Conservation (phyloP, 495 filamentous ascomycete genomes). For the Penicillium lagena region DNA sequence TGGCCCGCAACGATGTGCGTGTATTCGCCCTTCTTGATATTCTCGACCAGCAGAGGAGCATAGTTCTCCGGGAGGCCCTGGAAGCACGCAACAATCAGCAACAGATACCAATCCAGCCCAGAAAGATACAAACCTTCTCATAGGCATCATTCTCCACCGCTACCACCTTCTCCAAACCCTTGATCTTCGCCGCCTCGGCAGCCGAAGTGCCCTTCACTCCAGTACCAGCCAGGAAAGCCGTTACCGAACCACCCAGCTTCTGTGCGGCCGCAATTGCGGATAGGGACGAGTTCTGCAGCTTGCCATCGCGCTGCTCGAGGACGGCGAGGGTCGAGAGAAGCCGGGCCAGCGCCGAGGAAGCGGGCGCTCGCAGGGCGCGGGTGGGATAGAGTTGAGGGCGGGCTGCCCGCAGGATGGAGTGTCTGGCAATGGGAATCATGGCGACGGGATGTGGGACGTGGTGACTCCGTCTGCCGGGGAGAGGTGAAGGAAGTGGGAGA, state of each 20-base stretch:
- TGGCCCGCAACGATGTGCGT: slow-evolving; percentile 87
- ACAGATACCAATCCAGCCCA: too few relatives aligned
- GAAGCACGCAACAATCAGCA: background rate
- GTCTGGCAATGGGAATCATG: slow-evolving; percentile 40
- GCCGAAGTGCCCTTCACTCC: slow-evolving; percentile 69
- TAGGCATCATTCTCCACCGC: slow-evolving; percentile 84
- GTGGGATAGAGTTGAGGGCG: slow-evolving; percentile 34
- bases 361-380: slow-evolving; percentile 24
- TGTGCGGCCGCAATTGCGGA: slow-evolving; percentile 81
- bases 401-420: slow-evolving; percentile 42
- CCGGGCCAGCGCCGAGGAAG: slow-evolving; percentile 50
- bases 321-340: slow-evolving; percentile 84
- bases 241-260: slow-evolving; percentile 79
- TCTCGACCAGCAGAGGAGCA: slow-evolving; percentile 87
- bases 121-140: slow-evolving; percentile 60
- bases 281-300: slow-evolving; percentile 74
- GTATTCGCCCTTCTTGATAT: slow-evolving; percentile 88
- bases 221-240: slow-evolving; percentile 81
- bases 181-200: slow-evolving; percentile 79
- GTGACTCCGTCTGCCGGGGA: too few relatives aligned
- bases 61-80: slow-evolving; percentile 92
- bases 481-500: too few relatives aligned
- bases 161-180: slow-evolving; percentile 86
- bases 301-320: slow-evolving; percentile 88
- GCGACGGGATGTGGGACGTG: slow-evolving; percentile 1